Percentiles rank a stretch among this genome's conserved stretches.
Evolutionary conservation across 2,329 filamentous ascomycete genomes (phyloP).

Genomic region (Pyrenophora tritici-repentis): DNA sequence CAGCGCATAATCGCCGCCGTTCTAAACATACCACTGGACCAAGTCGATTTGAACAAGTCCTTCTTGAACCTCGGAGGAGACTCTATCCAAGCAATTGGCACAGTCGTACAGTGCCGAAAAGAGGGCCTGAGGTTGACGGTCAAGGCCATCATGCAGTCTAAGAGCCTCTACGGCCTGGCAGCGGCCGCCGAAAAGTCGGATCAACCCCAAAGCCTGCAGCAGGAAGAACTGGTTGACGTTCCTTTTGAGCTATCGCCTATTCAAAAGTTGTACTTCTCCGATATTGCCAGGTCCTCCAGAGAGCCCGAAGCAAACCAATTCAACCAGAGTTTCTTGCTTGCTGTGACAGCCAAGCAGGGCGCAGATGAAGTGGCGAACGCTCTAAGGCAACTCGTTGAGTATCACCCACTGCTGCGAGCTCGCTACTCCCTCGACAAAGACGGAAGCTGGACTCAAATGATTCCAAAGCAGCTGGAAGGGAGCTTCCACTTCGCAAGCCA

Average conservation of each 20-base stretch:
- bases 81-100: not conserved
- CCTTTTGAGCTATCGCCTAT: constrained; percentile 22
- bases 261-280: constrained; percentile 18
- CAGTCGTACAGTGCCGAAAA: not conserved
- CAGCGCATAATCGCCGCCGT: not conserved
- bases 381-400: constrained; percentile 8
- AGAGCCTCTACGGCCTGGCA: not conserved
- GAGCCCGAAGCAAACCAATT: constrained; percentile 2
- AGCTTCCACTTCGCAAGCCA: constrained; percentile 17
- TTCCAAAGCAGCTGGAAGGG: constrained; percentile 10
- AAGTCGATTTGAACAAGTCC: not conserved
- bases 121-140: not conserved
- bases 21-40: not conserved
- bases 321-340: constrained; percentile 7
- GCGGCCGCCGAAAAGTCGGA: not conserved
- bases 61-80: constrained; percentile 1
- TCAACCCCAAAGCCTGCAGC: not conserved
- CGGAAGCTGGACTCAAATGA: constrained; percentile 22
- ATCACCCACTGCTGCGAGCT: constrained; percentile 24
- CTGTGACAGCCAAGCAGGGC: not conserved
- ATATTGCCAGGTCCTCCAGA: not conserved
- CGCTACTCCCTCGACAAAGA: constrained; percentile 13
- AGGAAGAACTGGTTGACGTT: not conserved
- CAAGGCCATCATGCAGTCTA: not conserved
- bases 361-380: not conserved